Conservation (phyloP, 225 moss, liverwort and hornwort species). For the Anthoceros angustus region DNA sequence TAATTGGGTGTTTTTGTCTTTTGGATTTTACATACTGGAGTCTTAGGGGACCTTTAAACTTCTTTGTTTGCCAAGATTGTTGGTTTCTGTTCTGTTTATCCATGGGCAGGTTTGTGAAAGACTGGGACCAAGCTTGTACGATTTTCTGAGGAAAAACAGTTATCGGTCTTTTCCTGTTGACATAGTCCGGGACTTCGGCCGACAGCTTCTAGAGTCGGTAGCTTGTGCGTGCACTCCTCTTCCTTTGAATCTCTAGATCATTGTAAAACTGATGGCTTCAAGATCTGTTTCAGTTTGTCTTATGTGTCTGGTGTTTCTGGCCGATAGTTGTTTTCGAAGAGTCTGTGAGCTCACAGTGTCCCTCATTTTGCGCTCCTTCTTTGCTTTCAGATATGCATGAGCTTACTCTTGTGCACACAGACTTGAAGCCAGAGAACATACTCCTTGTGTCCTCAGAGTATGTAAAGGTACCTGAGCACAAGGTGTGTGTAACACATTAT, state of each 20-base stretch:
- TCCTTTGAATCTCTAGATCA: background rate
- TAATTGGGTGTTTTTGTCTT: no score
- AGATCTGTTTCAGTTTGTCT: background rate
- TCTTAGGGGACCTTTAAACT: no score
- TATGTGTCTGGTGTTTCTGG: no score
- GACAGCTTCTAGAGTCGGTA: conserved; percentile 89
- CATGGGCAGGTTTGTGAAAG: conserved; percentile 91
- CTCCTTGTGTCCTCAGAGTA: conserved; percentile 84
- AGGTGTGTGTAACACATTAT: conserved; percentile 51
- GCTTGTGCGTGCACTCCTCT: conserved; percentile 42
- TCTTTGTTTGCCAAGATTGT: no score
- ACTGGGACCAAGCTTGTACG: conserved; percentile 88
- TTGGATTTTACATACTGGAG: no score
- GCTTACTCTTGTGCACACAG: conserved; percentile 87
- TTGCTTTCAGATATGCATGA: conserved; percentile 92
- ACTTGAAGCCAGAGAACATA: conserved; percentile 95
- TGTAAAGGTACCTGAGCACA: conserved; percentile 73
- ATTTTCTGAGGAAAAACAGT: conserved; percentile 82
- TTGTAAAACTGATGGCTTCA: background rate
- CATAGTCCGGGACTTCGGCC: conserved; percentile 84
- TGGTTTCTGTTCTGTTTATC: no score
- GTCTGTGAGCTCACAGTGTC: no score
- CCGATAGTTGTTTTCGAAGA: no score
- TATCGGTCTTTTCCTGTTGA: conserved; percentile 91
- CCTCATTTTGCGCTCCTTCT: no score